Percentiles rank a stretch among this genome's conserved stretches.
These are phyloP conservation scores for Vigna nakashimae DNA, from an alignment of 306 rosid species.

Conservation along the genomic window DNA sequence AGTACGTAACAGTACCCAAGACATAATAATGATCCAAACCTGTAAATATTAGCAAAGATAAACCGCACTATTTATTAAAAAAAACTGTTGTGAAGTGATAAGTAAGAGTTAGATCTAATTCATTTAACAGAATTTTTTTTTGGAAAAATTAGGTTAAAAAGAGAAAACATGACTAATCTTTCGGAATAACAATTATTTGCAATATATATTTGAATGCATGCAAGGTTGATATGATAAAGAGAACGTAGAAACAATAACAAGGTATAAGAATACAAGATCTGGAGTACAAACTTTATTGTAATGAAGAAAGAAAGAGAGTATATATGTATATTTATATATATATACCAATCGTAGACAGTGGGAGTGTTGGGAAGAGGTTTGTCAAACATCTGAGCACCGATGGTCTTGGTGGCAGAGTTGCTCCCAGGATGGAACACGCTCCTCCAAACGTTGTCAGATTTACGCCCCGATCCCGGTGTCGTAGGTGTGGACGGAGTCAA, in stretches of 20 bases:
- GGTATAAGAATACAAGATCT: no score
- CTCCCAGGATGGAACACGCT: slow-evolving; percentile 98
- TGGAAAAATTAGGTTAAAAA: no score
- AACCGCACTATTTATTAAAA: background rate
- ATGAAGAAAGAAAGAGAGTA: background rate
- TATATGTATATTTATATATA: background rate
- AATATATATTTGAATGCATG: background rate
- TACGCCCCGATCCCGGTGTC: slow-evolving; percentile 63
- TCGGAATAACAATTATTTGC: no score
- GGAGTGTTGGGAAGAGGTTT: slow-evolving; percentile 90
- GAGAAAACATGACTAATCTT: no score
- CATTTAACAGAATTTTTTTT: background rate
- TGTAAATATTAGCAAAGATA: background rate
- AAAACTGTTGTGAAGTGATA: background rate
- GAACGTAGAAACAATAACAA: no score
- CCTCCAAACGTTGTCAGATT: slow-evolving; percentile 92
- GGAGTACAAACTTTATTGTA: no score
- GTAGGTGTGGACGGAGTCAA: slow-evolving; percentile 67
- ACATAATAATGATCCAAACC: background rate
- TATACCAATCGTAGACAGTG: slow-evolving; percentile 90
- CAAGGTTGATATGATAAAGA: background rate
- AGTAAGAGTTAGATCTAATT: background rate
- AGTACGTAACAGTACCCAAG: no score
- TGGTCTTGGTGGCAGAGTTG: slow-evolving; percentile 69
- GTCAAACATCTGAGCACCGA: slow-evolving; percentile 77